Evolutionary conservation across 225 moss, liverwort and hornwort genomes (phyloP).

Genomic region (Pseudoscleropodium purum): DNA sequence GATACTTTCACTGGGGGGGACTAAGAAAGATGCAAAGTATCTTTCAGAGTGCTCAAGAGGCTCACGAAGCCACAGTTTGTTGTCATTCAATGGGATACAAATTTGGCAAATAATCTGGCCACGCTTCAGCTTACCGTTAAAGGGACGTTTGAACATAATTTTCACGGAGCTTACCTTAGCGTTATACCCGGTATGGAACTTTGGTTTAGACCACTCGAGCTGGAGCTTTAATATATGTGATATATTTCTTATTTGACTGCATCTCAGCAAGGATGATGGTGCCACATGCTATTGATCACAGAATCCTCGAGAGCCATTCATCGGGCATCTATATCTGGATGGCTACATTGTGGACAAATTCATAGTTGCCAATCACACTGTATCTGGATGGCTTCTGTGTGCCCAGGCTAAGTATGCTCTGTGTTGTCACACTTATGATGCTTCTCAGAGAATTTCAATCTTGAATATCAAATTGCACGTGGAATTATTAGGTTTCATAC

Average conservation of each 20-base stretch:
- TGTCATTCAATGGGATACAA: neutral
- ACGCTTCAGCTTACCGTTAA: neutral
- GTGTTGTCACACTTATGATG: neutral
- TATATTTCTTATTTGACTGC: neutral
- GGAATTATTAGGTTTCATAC: neutral
- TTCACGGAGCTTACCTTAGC: neutral
- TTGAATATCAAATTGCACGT: neutral
- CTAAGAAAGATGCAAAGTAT: neutral
- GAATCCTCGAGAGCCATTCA: neutral
- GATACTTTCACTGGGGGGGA: neutral
- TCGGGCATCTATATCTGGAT: neutral
- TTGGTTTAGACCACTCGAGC: neutral
- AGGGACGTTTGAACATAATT: neutral
- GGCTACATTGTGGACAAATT: neutral
- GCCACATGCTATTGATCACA: neutral
- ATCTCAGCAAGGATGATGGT: neutral
- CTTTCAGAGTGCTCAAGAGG: neutral
- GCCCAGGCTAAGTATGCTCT: neutral
- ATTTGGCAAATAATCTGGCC: neutral
- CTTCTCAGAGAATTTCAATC: neutral
- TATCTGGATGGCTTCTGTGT: neutral
- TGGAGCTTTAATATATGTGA: neutral
- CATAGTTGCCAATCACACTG: neutral
- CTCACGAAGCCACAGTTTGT: neutral
- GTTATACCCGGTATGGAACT: neutral